phyloP scores from a whole-genome alignment of 257 asterid species.

The Jacaranda mimosifolia region DNA sequence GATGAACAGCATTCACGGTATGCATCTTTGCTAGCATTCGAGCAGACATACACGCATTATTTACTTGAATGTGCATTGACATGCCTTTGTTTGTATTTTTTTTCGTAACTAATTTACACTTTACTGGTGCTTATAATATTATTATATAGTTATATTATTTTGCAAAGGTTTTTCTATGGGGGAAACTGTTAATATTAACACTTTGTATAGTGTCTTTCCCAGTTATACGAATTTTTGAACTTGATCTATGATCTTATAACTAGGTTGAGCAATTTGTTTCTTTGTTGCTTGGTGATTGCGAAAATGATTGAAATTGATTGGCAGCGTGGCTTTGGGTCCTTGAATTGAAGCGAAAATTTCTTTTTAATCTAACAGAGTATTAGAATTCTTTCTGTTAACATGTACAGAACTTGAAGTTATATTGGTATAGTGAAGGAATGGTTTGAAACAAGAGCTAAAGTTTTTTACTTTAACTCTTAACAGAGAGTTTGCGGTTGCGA shows the following conservation, averaged over 20 bases:
- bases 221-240: neutral
- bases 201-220: neutral
- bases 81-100: constrained; percentile 4
- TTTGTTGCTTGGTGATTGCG: neutral
- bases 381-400: neutral
- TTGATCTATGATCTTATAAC: neutral
- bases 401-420: neutral
- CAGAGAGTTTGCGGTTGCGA: neutral
- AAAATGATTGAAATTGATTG: neutral
- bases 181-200: neutral
- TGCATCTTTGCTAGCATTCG: constrained; percentile 27
- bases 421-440: neutral
- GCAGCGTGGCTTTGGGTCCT: neutral
- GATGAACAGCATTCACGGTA: constrained; percentile 69
- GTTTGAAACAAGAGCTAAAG: neutral
- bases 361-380: too few species aligned
- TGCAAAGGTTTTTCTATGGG: neutral
- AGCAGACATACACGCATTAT: neutral
- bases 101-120: neutral
- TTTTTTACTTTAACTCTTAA: too few species aligned
- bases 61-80: neutral
- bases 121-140: neutral
- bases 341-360: neutral
- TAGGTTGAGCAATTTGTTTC: neutral
- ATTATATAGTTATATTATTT: neutral